Evolutionary conservation across 106 monocot species (phyloP).

Genomic region (Agapanthus africanus): DNA sequence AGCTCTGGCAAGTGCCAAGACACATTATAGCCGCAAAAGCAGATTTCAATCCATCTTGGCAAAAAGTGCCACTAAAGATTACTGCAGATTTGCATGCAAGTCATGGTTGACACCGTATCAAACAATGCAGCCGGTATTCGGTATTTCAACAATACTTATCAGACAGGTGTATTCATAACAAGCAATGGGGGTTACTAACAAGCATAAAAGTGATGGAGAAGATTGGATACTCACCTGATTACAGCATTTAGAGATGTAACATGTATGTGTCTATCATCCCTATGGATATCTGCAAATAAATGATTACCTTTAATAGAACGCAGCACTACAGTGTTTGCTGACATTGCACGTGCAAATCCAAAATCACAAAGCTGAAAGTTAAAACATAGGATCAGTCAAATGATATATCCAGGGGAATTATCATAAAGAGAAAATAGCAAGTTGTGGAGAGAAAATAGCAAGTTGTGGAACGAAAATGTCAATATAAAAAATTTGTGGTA

Average conservation of each 20-base stretch:
- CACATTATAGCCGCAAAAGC: neutral
- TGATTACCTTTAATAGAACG: slow-evolving; percentile 90
- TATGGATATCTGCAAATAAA: too few relatives aligned
- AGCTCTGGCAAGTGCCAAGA: neutral
- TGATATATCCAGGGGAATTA: neutral
- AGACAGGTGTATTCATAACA: neutral
- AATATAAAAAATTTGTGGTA: too few relatives aligned
- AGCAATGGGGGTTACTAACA: neutral
- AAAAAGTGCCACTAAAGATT: neutral
- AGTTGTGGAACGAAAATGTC: too few relatives aligned
- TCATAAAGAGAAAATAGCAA: too few relatives aligned
- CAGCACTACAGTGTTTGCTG: slow-evolving; percentile 93
- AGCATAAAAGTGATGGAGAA: neutral
- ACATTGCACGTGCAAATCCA: slow-evolving; percentile 99
- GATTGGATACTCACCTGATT: neutral
- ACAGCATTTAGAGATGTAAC: neutral
- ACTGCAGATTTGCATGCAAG: neutral
- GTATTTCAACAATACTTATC: neutral
- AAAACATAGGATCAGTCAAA: neutral
- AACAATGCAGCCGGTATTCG: neutral
- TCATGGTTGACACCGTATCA: neutral
- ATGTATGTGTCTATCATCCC: neutral
- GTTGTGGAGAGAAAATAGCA: too few relatives aligned
- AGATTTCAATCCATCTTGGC: neutral
- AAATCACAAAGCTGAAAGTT: slow-evolving; percentile 89